These are phyloP conservation scores for Pleoardoris graminearum DNA, from an alignment of 2,329 filamentous ascomycete genomes.

Conservation along the genomic window DNA sequence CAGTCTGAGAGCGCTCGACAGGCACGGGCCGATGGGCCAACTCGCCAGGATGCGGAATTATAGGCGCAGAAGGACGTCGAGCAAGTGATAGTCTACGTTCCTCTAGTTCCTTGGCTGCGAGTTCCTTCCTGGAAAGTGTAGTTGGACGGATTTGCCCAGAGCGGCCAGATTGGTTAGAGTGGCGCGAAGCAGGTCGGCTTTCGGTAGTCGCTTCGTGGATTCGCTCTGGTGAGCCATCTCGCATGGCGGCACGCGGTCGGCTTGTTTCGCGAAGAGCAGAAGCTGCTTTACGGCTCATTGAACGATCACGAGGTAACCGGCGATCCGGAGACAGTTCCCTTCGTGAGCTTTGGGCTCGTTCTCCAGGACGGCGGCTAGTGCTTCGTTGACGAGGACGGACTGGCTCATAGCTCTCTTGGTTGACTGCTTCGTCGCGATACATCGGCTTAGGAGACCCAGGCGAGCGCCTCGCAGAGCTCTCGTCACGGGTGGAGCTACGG, in stretches of 20 bases:
- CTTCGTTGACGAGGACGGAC: conserved; percentile 57
- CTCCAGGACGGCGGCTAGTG: conserved; percentile 53
- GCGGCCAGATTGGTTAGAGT: conserved; percentile 38
- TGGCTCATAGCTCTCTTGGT: conserved; percentile 65
- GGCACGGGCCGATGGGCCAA: conserved; percentile 40
- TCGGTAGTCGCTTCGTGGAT: conserved; percentile 21
- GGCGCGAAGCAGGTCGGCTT: conserved; percentile 22
- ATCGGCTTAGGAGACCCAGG: conserved; percentile 82
- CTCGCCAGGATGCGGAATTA: conserved; percentile 74
- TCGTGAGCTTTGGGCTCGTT: conserved; percentile 48
- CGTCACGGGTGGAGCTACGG: conserved; percentile 39
- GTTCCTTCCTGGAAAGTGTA: conserved; percentile 48
- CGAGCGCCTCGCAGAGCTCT: conserved; percentile 65
- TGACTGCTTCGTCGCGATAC: conserved; percentile 61
- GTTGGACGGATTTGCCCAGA: conserved; percentile 31
- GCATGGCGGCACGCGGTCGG: conserved; percentile 38
- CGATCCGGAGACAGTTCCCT: conserved; percentile 54
- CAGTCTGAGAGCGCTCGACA: conserved; percentile 42
- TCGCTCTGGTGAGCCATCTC: conserved; percentile 40
- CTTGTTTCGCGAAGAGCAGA: conserved; percentile 36
- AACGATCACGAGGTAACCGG: conserved; percentile 39
- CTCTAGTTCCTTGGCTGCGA: conserved; percentile 77
- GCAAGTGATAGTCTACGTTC: conserved; percentile 79
- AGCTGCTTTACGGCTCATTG: conserved; percentile 40
- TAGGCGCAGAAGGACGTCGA: conserved; percentile 75